A percentile compares a stretch with the other conserved stretches of the same genome.
These are phyloP conservation scores for Avena sativa DNA, from an alignment of 176 grass and related monocot genomes.

Conservation along the genomic window DNA sequence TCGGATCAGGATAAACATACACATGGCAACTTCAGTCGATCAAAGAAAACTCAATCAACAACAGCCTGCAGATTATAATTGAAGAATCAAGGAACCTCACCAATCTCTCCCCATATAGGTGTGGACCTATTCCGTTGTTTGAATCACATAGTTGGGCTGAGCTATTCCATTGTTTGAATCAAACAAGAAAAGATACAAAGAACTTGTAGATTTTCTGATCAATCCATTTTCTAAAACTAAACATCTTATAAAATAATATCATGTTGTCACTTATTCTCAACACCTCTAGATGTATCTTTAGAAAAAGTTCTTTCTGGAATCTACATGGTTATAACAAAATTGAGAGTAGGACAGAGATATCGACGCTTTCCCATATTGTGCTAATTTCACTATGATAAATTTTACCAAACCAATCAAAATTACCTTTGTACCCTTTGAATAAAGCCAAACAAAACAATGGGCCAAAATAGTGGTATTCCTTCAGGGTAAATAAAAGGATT, in stretches of 20 bases:
- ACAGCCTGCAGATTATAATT: no score
- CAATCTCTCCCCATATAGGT: constrained; percentile 36
- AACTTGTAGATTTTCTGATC: no score
- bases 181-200: no score
- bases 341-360: not conserved
- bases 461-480: not conserved
- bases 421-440: not conserved
- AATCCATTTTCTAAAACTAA: no score
- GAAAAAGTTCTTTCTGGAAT: no score
- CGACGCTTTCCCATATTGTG: not conserved
- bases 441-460: not conserved
- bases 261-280: no score
- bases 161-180: no score
- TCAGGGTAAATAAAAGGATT: not conserved
- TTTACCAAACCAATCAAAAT: not conserved
- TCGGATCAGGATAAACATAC: not conserved
- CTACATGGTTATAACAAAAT: no score
- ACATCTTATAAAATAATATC: no score
- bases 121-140: not conserved
- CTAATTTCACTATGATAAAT: not conserved
- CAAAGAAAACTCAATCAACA: not conserved
- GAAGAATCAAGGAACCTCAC: constrained; percentile 29
- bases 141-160: no score
- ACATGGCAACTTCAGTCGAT: not conserved
- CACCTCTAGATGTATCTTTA: no score